phyloP scores from a whole-genome alignment of 306 rosid genomes.

The Quercus alba region DNA sequence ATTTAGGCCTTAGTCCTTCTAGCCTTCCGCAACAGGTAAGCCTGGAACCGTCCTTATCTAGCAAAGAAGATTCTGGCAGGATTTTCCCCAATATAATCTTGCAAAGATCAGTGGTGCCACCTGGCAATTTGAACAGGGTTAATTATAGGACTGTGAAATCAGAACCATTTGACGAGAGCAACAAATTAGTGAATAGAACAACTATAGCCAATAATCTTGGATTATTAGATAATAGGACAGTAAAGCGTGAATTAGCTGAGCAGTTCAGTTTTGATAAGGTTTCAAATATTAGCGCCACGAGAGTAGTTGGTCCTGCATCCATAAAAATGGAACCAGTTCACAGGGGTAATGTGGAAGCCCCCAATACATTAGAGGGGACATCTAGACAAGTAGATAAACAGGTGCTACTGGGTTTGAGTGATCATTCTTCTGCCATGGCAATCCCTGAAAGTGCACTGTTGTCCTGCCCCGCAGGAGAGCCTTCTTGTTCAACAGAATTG shows the following conservation, averaged over 20 bases:
- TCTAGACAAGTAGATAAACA: conserved; percentile 25
- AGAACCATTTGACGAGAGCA: conserved; percentile 66
- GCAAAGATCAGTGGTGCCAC: conserved; percentile 18
- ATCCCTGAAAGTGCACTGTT: conserved; percentile 18
- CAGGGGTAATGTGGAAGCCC: conserved; percentile 26
- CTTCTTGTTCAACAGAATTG: conserved; percentile 36
- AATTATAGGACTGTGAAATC: conserved; percentile 54
- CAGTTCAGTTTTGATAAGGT: conserved; percentile 27
- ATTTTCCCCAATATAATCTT: conserved; percentile 22
- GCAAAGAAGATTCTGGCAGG: conserved; percentile 30
- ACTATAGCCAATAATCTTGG: conserved; percentile 23
- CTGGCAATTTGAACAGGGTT: conserved; percentile 30
- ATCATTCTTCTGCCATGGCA: conserved; percentile 23
- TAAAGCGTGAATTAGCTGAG: conserved; percentile 41
- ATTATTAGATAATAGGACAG: conserved; percentile 29
- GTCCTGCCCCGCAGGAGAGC: conserved; percentile 17
- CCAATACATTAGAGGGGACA: conserved; percentile 33
- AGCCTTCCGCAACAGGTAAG: conserved; percentile 13
- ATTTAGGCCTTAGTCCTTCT: conserved; percentile 35
- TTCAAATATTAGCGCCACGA: conserved; percentile 21
- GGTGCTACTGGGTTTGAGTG: conserved; percentile 25
- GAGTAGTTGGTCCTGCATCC: conserved; percentile 32
- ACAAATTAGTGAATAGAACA: conserved; percentile 34
- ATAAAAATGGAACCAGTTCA: conserved; percentile 50
- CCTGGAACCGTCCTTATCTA: conserved; percentile 34